Evolutionary conservation across 2,329 filamentous ascomycete genomes (phyloP), one percentile per base, ranked within the genome.

Genomic region (Thielaviopsis punctulata): DNA sequence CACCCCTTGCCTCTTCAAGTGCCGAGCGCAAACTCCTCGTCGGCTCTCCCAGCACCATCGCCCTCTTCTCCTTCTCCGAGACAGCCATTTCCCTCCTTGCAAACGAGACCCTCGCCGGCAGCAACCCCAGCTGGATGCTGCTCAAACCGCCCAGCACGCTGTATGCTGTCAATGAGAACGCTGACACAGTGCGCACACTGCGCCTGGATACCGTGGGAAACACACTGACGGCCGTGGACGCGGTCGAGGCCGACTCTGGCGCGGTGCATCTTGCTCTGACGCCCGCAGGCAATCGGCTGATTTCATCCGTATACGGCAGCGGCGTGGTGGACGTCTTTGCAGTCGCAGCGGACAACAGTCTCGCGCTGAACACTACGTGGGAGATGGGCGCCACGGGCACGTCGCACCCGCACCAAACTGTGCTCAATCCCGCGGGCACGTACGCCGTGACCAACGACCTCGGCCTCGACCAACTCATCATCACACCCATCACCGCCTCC

Each of bases 401-500:
- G 13, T 54, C 66, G 39, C 65, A 69, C 51, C 69, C 73, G 23
- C 73, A 76, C 60, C 69, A 75, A 62, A 63, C 67, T 10, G 60
- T 71, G 22, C 63, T 70, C 9, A 72, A 76, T 56, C 71, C 71
- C 7, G 67, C 66, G 2, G 72, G 72, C 24, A 66, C 67, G 47
- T 76, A 64, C 63, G 72, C 73, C 58, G 63, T 68, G 52, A 64
- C 73, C 51, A 68, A 68, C 54, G 70, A 76, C 57, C 67, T 76
- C 10, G 73, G 72, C 55, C 69, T 66, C 27, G 71, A 76, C 62
- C 60, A 62, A n/a, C 57, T 76, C 30, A 57, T 72, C 33, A 58
- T 75, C 51, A 60, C 75, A 33, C 69, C 74, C 63, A 62, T 65
- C 52, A 58, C 64, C 56, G 62, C 65, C 55, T 67, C 71, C 51